Evolutionary conservation across 2,329 filamentous ascomycete species (phyloP).

Genomic region (Exophiala lecanii-corni): DNA sequence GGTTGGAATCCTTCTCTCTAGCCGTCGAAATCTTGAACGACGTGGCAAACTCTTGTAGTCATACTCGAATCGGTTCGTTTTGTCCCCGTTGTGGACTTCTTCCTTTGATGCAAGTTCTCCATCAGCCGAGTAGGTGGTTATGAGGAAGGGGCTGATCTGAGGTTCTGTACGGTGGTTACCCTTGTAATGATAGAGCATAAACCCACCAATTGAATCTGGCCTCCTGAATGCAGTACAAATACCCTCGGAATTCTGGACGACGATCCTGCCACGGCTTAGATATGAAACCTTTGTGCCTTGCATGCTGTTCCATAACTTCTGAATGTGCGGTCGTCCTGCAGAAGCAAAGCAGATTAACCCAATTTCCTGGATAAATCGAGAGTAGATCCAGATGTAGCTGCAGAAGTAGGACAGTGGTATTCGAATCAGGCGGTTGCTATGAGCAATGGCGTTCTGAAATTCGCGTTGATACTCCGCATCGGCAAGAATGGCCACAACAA

Average conservation of each 20-base stretch:
- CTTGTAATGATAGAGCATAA: constrained; percentile 38
- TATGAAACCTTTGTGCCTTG: constrained; percentile 47
- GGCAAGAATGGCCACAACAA: constrained; percentile 47
- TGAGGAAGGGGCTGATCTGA: constrained; percentile 38
- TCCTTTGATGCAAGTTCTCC: constrained; percentile 43
- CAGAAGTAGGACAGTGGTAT: constrained; percentile 38
- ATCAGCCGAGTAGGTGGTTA: constrained; percentile 46
- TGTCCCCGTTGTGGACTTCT: constrained; percentile 42
- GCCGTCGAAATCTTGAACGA: constrained; percentile 15
- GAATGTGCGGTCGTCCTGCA: constrained; percentile 45
- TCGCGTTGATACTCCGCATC: constrained; percentile 51
- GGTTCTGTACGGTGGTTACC: constrained; percentile 45
- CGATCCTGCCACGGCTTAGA: constrained; percentile 42
- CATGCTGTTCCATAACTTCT: constrained; percentile 45
- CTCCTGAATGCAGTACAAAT: constrained; percentile 49
- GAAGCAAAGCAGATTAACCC: constrained; percentile 46
- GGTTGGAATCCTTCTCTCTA: constrained; percentile 38
- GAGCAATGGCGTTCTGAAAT: constrained; percentile 41
- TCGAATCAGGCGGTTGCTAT: constrained; percentile 33
- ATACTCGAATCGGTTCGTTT: constrained; percentile 47
- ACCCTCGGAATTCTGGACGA: constrained; percentile 47
- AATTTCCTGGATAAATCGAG: constrained; percentile 41
- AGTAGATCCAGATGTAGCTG: constrained; percentile 48
- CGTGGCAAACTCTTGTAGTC: constrained; percentile 34
- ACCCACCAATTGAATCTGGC: constrained; percentile 34